Evolutionary conservation across 345 rosid genomes (phyloP).

Genomic region (Euphorbia peplus): DNA sequence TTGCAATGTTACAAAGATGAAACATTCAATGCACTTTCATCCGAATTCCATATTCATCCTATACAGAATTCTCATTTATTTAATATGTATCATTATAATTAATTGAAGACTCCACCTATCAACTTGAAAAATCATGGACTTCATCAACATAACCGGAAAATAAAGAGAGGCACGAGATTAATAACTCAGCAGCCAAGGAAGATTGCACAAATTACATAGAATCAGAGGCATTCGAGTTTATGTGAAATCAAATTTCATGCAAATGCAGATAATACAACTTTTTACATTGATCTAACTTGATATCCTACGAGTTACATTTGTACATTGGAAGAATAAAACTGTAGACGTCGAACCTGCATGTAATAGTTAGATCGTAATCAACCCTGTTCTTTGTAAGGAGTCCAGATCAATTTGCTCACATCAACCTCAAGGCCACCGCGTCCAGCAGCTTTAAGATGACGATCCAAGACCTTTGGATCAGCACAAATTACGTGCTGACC

Average conservation of each 20-base stretch:
- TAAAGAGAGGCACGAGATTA: neutral
- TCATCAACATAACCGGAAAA: too few relatives aligned
- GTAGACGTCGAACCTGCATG: neutral
- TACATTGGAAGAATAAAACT: constrained; percentile 7
- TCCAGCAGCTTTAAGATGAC: constrained; percentile 97
- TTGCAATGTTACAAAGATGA: too few relatives aligned
- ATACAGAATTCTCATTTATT: too few relatives aligned
- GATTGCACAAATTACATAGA: neutral
- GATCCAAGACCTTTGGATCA: constrained; percentile 92
- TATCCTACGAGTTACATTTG: constrained; percentile 21
- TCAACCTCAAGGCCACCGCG: constrained; percentile 97
- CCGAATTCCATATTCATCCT: too few relatives aligned
- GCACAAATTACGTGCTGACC: constrained; percentile 99
- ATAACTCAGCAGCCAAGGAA: neutral
- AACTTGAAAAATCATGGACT: too few relatives aligned
- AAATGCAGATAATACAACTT: neutral
- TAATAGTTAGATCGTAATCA: constrained; percentile 19
- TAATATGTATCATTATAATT: too few relatives aligned
- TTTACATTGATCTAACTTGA: neutral
- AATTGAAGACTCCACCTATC: too few relatives aligned
- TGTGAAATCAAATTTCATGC: neutral
- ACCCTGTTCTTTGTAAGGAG: constrained; percentile 94
- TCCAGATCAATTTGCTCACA: constrained; percentile 95
- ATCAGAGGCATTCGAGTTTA: neutral
- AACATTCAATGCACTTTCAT: too few relatives aligned